A percentile compares a stretch with the other conserved stretches of the same genome.
These are phyloP conservation scores for Globisporangium ultimum DNA, from an alignment of 352 stramenopile species.

Conservation along the genomic window DNA sequence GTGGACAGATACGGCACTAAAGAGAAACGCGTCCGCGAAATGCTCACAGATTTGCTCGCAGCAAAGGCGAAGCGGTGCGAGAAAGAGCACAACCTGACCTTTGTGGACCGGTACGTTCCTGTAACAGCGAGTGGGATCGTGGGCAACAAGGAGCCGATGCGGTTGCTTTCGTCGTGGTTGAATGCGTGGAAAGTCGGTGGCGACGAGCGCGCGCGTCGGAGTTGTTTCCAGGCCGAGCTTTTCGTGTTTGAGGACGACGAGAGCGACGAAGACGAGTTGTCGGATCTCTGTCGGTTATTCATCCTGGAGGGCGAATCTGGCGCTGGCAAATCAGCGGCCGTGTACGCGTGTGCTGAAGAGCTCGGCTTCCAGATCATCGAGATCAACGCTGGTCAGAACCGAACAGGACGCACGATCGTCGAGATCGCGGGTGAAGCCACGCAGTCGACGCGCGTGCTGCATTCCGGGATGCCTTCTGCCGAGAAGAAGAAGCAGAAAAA, in stretches of 20 bases:
- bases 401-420: slow-evolving; percentile 61
- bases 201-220: slow-evolving; percentile 33
- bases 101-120: slow-evolving; percentile 67
- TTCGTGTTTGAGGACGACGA: slow-evolving; percentile 63
- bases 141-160: slow-evolving; percentile 59
- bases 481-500: slow-evolving; percentile 45
- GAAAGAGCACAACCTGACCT: slow-evolving; percentile 50
- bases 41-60: slow-evolving; percentile 38
- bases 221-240: slow-evolving; percentile 60
- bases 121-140: slow-evolving; percentile 56
- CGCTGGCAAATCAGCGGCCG: slow-evolving; percentile 71
- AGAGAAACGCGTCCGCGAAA: slow-evolving; percentile 56
- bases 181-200: slow-evolving; percentile 66
- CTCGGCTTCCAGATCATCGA: slow-evolving; percentile 83
- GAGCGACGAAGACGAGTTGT: slow-evolving; percentile 48
- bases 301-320: slow-evolving; percentile 71
- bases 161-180: slow-evolving; percentile 70
- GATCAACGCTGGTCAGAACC: slow-evolving; percentile 78
- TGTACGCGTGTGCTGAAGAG: slow-evolving; percentile 78
- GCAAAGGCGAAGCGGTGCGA: slow-evolving; percentile 41
- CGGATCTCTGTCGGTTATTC: slow-evolving; percentile 63
- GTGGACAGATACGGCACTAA: slow-evolving; percentile 43
- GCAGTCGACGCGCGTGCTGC: slow-evolving; percentile 74
- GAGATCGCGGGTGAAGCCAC: slow-evolving; percentile 83
- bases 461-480: slow-evolving; percentile 23